These are phyloP conservation scores for Penicillium sp. DNA, from an alignment of 2,329 filamentous ascomycete species.

Conservation along the genomic window DNA sequence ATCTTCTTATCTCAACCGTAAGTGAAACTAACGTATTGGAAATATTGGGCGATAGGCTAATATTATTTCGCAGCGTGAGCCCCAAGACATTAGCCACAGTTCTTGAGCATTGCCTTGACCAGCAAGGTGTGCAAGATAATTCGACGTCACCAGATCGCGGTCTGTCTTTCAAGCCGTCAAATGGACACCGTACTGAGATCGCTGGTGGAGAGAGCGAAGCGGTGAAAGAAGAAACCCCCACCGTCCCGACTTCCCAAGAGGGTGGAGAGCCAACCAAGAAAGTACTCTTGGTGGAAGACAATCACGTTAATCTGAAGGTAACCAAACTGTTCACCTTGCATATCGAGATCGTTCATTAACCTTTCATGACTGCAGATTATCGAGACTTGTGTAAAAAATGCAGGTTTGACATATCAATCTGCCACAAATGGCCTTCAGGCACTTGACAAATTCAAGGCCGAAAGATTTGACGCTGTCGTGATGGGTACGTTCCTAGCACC, in stretches of 20 bases:
- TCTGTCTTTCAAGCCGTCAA: not conserved
- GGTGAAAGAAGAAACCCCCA: not conserved
- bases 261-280: constrained; percentile 4
- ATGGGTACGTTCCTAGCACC: constrained; percentile 23
- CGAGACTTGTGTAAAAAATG: constrained; percentile 22
- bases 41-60: not conserved
- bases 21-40: constrained; percentile 3
- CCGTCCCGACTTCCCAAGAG: not conserved
- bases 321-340: not conserved
- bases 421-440: constrained; percentile 25
- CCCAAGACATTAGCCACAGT: constrained; percentile 26
- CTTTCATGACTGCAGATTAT: constrained; percentile 13
- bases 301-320: constrained; percentile 43
- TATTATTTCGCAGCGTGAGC: constrained; percentile 20
- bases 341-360: not conserved
- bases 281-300: constrained; percentile 46
- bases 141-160: not conserved
- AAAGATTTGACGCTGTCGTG: constrained; percentile 24
- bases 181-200: not conserved
- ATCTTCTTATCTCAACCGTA: constrained; percentile 31
- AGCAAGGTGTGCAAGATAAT: not conserved
- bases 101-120: constrained; percentile 21
- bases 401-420: constrained; percentile 19
- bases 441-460: constrained; percentile 21
- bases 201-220: not conserved